phyloP scores from a whole-genome alignment of 1,284 basidiomycete species.

The Gymnopus androsaceus region DNA sequence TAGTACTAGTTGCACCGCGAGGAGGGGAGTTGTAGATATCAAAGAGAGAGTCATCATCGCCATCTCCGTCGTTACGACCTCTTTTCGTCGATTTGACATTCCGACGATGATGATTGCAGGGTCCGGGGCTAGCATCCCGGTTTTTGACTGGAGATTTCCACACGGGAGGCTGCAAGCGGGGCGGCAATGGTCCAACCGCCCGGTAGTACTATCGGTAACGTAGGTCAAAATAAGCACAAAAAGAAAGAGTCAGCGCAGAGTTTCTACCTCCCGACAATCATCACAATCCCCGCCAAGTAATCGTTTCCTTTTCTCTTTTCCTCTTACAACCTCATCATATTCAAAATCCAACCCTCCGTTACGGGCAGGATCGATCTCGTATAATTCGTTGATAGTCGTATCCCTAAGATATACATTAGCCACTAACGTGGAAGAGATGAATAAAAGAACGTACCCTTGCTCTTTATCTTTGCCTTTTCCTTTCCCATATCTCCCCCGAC shows the following conservation, averaged over 20 bases:
- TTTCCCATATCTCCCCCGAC: conserved; percentile 49
- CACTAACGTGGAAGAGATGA: neutral
- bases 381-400: conserved; percentile 62
- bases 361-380: conserved; percentile 62
- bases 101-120: neutral
- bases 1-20: too few relatives aligned
- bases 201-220: conserved; percentile 91
- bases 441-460: neutral
- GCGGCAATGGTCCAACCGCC: conserved; percentile 70
- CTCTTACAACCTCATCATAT: conserved; percentile 78
- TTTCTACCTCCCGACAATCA: conserved; percentile 73
- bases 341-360: conserved; percentile 71
- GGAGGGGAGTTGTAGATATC: neutral
- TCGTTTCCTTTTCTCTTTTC: conserved; percentile 61
- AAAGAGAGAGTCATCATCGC: neutral
- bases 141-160: conserved; percentile 68
- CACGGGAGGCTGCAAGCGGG: conserved; percentile 60
- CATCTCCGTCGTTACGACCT: neutral
- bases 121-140: conserved; percentile 27
- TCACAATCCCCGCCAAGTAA: conserved; percentile 84
- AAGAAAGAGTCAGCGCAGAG: neutral
- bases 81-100: neutral
- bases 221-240: neutral
- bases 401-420: conserved; percentile 20
- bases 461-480: neutral